phyloP scores from a whole-genome alignment of 352 stramenopile genomes.

The Phytophthora melonis region DNA sequence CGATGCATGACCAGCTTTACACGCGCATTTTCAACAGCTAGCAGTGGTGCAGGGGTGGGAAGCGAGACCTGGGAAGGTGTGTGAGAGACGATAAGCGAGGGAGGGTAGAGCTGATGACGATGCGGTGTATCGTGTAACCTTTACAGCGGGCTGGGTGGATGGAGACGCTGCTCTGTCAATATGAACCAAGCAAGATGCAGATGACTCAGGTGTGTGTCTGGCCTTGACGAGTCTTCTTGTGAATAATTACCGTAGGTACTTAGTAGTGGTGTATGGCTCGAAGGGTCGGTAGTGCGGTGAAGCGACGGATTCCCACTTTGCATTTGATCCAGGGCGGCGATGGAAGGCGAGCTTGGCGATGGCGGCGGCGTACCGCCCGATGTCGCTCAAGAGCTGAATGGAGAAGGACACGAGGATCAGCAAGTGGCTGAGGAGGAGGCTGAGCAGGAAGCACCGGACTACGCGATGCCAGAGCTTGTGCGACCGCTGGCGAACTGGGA shows the following conservation, averaged over 20 bases:
- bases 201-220: not conserved
- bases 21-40: slow-evolving; percentile 90
- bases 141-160: no score
- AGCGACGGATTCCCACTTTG: no score
- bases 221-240: not conserved
- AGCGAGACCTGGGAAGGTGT: not conserved
- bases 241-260: no score
- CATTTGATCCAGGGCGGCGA: not conserved
- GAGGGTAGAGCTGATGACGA: not conserved
- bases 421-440: slow-evolving; percentile 16
- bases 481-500: slow-evolving; percentile 71
- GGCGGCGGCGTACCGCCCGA: slow-evolving; percentile 7
- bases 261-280: no score
- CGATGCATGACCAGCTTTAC: slow-evolving; percentile 89
- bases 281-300: not conserved
- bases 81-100: not conserved
- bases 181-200: not conserved
- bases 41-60: not conserved
- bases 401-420: not conserved
- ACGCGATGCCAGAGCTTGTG: slow-evolving; percentile 49
- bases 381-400: slow-evolving; percentile 5
- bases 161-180: not conserved
- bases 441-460: slow-evolving; percentile 24
- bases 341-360: slow-evolving; percentile 17
- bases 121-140: not conserved